Percentiles rank a stretch among this genome's conserved stretches.
phyloP scores from a whole-genome alignment of 1,139 yeast genomes.

The Protomyces inundatus region DNA sequence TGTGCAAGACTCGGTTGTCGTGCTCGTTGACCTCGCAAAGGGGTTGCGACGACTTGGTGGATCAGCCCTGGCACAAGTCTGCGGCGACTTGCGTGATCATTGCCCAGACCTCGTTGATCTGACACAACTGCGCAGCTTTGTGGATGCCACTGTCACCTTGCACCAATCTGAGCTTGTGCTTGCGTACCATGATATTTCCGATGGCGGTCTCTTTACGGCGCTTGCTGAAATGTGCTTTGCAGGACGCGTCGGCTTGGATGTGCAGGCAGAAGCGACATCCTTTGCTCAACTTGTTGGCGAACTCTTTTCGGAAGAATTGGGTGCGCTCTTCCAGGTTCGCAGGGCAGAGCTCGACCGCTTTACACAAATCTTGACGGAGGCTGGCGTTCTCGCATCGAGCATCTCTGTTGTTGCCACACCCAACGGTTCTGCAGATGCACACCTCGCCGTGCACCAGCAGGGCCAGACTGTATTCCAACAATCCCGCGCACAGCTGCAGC shows the following conservation, averaged over 20 bases:
- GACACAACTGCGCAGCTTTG: constrained; percentile 57
- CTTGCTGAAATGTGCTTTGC: constrained; percentile 96
- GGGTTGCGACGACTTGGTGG: constrained; percentile 66
- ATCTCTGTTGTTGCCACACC: constrained; percentile 61
- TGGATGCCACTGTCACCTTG: constrained; percentile 61
- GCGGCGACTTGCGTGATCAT: constrained; percentile 72
- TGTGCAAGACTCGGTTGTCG: constrained; percentile 51
- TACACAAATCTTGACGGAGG: constrained; percentile 48
- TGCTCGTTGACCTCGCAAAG: constrained; percentile 74
- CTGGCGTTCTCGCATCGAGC: constrained; percentile 55
- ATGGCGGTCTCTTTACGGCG: constrained; percentile 90
- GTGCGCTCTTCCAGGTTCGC: constrained; percentile 88
- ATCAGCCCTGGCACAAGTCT: constrained; percentile 91
- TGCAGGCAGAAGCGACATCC: constrained; percentile 36
- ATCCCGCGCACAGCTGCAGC: constrained; percentile 69
- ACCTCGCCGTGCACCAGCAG: constrained; percentile 47
- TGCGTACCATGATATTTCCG: constrained; percentile 95
- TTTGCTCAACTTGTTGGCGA: constrained; percentile 36
- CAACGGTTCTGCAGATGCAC: constrained; percentile 53
- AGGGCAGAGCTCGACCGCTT: constrained; percentile 53
- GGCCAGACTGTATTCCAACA: constrained; percentile 48
- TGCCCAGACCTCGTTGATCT: constrained; percentile 81
- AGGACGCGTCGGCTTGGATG: constrained; percentile 73
- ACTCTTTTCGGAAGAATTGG: constrained; percentile 88
- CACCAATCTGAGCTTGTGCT: constrained; percentile 66